Percentiles rank a stretch among this genome's conserved stretches.
phyloP scores from a whole-genome alignment of 352 stramenopile species.

The Albugo candida region DNA sequence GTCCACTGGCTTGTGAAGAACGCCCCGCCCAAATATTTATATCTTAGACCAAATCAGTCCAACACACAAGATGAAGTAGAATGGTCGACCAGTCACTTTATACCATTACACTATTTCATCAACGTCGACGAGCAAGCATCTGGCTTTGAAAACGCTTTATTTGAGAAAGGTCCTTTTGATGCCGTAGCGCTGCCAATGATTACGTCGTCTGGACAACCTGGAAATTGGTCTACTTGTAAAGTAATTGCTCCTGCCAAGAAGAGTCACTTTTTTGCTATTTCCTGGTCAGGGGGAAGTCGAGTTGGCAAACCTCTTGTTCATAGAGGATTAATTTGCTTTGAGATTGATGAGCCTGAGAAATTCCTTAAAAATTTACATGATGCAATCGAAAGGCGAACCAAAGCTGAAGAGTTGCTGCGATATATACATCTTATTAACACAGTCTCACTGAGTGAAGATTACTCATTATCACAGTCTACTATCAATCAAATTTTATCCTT shows the following conservation, averaged over 20 bases:
- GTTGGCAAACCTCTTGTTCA: conserved; percentile 47
- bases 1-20: too few relatives aligned
- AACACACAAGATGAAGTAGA: too few relatives aligned
- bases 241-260: conserved; percentile 39
- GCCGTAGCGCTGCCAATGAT: conserved; percentile 43
- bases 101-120: too few relatives aligned
- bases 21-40: too few relatives aligned
- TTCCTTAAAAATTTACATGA: conserved; percentile 25
- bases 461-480: conserved; percentile 37
- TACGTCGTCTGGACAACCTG: conserved; percentile 22
- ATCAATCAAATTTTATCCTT: conserved; percentile 45
- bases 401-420: conserved; percentile 43
- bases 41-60: too few relatives aligned
- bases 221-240: conserved; percentile 59
- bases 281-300: conserved; percentile 51
- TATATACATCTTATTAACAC: conserved; percentile 47
- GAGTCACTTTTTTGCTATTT: conserved; percentile 36
- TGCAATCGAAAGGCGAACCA: conserved; percentile 20
- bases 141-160: too few relatives aligned
- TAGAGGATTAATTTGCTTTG: conserved; percentile 35
- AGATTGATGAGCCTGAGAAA: conserved; percentile 21
- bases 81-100: too few relatives aligned
- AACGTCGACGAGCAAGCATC: too few relatives aligned
- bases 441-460: conserved; percentile 49
- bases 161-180: neutral